Evolutionary conservation across 2,329 filamentous ascomycete species (phyloP), one percentile per base, ranked within the genome.

Genomic region (Pyricularia sp.): DNA sequence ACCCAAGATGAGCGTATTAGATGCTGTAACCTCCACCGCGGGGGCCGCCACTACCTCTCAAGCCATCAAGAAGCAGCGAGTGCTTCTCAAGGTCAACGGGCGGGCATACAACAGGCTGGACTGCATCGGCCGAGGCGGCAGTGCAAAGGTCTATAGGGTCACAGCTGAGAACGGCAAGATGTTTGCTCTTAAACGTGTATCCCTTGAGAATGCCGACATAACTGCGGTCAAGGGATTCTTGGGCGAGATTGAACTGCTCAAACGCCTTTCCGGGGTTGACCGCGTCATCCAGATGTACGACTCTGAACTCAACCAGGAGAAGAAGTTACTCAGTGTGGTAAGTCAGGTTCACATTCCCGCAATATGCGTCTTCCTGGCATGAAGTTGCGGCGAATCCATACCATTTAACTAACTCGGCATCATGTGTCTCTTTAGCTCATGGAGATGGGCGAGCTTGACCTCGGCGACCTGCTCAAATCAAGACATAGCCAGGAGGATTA

Each of bases 81-180:
- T 91, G 68, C 88, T 93, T 66, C 83, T 97, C 66, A 87, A 88
- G 61, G 87, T 99, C 67, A 99, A 99, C 72, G 91, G 91, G 67
- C 96, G 96, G 73, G 84, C 87, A 44, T 99, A 96, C 73, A 94
- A 92, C 26, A 84, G 93, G 61, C 84, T 97, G 67, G 93, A 96
- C 73, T 91, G 89, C 69, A 88, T 99, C 69, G 94, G 94, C 10
- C 88, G 93, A 66, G 94, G 94, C 67, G 94, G 94, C 35, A 97
- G 91, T 70, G 93, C 89, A 62, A 93, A 96, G 72, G 94, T 99
- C 1, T 99, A 96, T 75, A 88, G 92, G 60, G 94, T 99, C 40
- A 96, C 96, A 80, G 93, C 94, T 0, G 94, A 99, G 75, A 97
- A 97, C 72, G 93, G 91, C 72, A 96, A 93, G 74, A 91, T 96